Base-by-base conservation (phyloP, 345 rosid species). In the Cardamine resedifolia region DNA sequence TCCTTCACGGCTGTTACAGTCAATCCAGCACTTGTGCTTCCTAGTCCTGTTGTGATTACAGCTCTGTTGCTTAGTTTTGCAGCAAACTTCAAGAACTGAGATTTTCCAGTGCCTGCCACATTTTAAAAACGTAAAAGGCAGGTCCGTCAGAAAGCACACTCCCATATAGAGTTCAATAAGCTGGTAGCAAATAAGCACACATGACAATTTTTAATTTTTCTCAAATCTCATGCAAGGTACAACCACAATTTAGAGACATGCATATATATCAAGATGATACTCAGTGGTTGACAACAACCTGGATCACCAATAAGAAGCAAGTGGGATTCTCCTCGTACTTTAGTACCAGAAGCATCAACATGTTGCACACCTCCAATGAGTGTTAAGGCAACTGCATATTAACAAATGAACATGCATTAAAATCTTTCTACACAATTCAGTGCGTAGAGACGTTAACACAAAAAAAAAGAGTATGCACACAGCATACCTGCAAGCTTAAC, bases 241-340 rank as follows among this genome's bases (percentile, higher is more conserved):
- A 44, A 9, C 19, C 26, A 63, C 15, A 63, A 5, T 30, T 43
- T 43, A n/a, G 24, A 3, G 45, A 5, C 36, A 23, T 21, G 49
- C 20, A 43, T 31, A 28, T 14, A 28, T 69, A 49, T n/a, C 23
- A 14, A 15, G 27, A 52, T 15, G 31, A 38, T 70, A 36, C 21
- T 49, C 39, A 5, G 66, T 38, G 50, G 8, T 44, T 64, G 75
- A 71, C 14, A 58, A 34, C 47, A 62, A 93, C 98, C 98, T 73
- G 98, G 97, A 81, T 94, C 96, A 68, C 98, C 98, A 65, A 94
- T 90, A 61, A 94, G 86, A 83, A 94, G 98, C 79, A 94, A 87
- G 73, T 94, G 97, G 73, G 97, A 91, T 66, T 94, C 96, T 75
- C 98, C 98, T 23, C 97, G 90, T 73, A 94, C 85, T 84, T 91